phyloP scores from a whole-genome alignment of 1,284 basidiomycete species.

The Ustilago curta region DNA sequence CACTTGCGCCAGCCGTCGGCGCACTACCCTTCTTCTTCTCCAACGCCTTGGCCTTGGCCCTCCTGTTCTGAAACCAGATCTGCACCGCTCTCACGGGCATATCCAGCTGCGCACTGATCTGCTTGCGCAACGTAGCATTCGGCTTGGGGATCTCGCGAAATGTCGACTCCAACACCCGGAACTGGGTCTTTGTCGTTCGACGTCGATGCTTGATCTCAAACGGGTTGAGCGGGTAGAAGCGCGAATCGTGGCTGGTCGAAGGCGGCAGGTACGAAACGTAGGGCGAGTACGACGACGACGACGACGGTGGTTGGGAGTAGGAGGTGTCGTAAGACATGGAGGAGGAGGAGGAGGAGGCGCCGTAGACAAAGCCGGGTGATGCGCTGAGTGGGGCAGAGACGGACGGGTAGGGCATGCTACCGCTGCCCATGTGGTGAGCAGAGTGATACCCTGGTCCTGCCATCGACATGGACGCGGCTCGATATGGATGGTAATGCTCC shows the following conservation, averaged over 20 bases:
- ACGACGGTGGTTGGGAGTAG: slow-evolving; percentile 2
- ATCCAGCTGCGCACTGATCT: slow-evolving; percentile 55
- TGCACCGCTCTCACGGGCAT: slow-evolving; percentile 61
- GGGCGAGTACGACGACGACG: slow-evolving; percentile 14
- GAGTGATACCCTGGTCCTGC: not conserved
- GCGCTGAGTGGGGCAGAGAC: slow-evolving; percentile 1
- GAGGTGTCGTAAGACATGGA: slow-evolving; percentile 4
- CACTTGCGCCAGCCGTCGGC: not conserved
- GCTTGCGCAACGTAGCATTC: slow-evolving; percentile 54
- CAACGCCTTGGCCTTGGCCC: slow-evolving; percentile 60
- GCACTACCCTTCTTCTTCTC: slow-evolving; percentile 42
- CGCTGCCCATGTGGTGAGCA: slow-evolving; percentile 3
- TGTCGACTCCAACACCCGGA: slow-evolving; percentile 57
- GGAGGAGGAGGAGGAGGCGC: slow-evolving; percentile 15
- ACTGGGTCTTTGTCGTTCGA: slow-evolving; percentile 62
- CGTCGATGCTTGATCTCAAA: slow-evolving; percentile 65
- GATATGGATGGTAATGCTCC: slow-evolving; percentile 25
- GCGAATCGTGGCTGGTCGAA: slow-evolving; percentile 18
- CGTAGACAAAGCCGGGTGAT: slow-evolving; percentile 27
- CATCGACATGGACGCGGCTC: slow-evolving; percentile 15
- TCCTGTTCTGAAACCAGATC: slow-evolving; percentile 63
- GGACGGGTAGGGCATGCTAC: slow-evolving; percentile 2
- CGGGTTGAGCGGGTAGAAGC: slow-evolving; percentile 52
- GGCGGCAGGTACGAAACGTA: slow-evolving; percentile 38
- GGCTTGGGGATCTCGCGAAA: slow-evolving; percentile 61